phyloP scores from a whole-genome alignment of 495 filamentous ascomycete species.

The Talaromyces stipitatus region DNA sequence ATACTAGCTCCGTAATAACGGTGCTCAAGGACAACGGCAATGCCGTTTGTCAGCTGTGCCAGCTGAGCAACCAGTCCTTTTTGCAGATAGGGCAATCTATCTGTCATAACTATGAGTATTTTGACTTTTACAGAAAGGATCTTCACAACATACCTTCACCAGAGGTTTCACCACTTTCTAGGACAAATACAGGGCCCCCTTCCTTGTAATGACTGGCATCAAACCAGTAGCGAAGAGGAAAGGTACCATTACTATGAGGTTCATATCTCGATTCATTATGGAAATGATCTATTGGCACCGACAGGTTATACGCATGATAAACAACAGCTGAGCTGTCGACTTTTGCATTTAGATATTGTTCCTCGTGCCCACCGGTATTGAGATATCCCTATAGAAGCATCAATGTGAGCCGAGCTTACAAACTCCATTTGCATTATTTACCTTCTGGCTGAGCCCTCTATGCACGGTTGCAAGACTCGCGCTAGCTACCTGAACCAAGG shows the following conservation, averaged over 20 bases:
- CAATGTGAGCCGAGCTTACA: not conserved
- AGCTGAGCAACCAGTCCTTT: conserved; percentile 62
- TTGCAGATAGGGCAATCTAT: conserved; percentile 55
- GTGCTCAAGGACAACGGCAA: conserved; percentile 72
- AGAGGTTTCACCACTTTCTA: conserved; percentile 57
- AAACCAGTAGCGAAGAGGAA: conserved; percentile 66
- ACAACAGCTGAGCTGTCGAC: conserved; percentile 12
- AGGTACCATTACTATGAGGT: conserved; percentile 54
- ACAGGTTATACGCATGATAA: conserved; percentile 54
- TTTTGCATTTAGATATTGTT: not conserved
- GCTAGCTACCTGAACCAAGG: not conserved
- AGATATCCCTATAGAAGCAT: not conserved
- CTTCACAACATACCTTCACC: conserved; percentile 15
- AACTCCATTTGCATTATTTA: not conserved
- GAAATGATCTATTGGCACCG: conserved; percentile 68
- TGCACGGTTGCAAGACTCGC: not conserved
- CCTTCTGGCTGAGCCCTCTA: not conserved
- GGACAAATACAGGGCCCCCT: conserved; percentile 66
- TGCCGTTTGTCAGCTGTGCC: conserved; percentile 52
- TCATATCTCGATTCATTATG: conserved; percentile 61
- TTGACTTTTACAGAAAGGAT: not conserved
- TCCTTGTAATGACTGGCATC: conserved; percentile 56
- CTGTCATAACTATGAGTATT: conserved; percentile 4
- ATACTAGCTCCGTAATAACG: conserved; percentile 63
- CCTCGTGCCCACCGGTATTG: not conserved